Base-by-base conservation (phyloP, 768 basidiomycete genomes). In the Sporobolomyces roseus region DNA sequence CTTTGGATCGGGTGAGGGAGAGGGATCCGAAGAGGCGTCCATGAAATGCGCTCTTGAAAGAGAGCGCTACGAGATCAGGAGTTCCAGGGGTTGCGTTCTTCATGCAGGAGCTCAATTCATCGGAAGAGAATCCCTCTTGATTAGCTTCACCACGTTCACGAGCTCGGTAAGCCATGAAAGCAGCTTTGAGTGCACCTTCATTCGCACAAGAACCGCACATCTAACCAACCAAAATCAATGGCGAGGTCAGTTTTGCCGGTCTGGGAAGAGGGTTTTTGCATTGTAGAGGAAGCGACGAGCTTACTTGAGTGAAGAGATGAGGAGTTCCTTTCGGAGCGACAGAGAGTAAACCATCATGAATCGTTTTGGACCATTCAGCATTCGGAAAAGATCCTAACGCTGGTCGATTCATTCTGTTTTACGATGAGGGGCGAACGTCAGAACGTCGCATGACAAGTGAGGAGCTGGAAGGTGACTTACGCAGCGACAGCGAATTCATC, bases 1-100 rank as follows among this genome's bases (percentile, higher is more conserved):
- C 79, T 70, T 81, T 81, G 56, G 76, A 78, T 38, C 80, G 69
- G 0, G 81, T 82, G 4, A 78, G 75, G 27, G 77, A 78, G 54
- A 82, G 75, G 59, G 76, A 77, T 0, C 80, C 81, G 55, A 82
- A 79, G 38, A 81, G 61, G 29, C 81, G 74, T 14, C 81, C 81
- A 74, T 82, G 81, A 74, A 82, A 82, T 19, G 75, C 81, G 21
- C 72, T 71, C 38, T 73, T 79, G 77, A 82, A 80, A 23, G 78
- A 79, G 41, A 81, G 70, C 43, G 80, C 75, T 29, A 77, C 74
- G 27, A 81, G 75, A 19, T 79, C 74, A 2, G 81, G 81, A 9
- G 72, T 71, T 14, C 81, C 81, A 2, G 81, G 81, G 4, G 75
- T 59, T 25, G 79, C 70, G 70, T 81, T 81, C 52, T 73, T 60